Percentiles rank a stretch among this genome's conserved stretches.
These are phyloP conservation scores for Globisporangium yorkense DNA, from an alignment of 352 stramenopile species.

Conservation along the genomic window DNA sequence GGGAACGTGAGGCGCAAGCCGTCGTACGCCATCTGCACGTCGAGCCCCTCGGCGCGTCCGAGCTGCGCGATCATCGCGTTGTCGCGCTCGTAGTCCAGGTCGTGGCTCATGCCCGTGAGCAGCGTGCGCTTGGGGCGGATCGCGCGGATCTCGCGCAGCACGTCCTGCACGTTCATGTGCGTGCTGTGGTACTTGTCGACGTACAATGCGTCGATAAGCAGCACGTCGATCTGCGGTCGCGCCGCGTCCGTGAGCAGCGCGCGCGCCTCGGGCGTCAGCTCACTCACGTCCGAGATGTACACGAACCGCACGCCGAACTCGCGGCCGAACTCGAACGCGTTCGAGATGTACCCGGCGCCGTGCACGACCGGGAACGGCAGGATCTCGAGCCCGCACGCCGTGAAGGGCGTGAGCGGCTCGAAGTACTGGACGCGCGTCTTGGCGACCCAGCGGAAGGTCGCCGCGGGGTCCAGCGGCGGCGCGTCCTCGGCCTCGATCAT, in stretches of 20 bases:
- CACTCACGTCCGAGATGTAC: slow-evolving; percentile 88
- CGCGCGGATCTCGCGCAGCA: slow-evolving; percentile 49
- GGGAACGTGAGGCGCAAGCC: slow-evolving; percentile 54
- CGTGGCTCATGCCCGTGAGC: slow-evolving; percentile 84
- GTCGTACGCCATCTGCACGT: slow-evolving; percentile 83
- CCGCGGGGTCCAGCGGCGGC: neutral
- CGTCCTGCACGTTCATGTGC: slow-evolving; percentile 80
- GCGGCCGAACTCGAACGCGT: slow-evolving; percentile 73
- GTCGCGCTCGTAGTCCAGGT: slow-evolving; percentile 70
- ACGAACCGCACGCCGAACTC: slow-evolving; percentile 67
- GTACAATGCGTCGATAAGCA: slow-evolving; percentile 83
- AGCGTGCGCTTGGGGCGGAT: slow-evolving; percentile 67
- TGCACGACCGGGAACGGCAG: slow-evolving; percentile 79
- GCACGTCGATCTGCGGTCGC: slow-evolving; percentile 60
- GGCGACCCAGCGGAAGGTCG: slow-evolving; percentile 68
- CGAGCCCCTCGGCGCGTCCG: slow-evolving; percentile 43
- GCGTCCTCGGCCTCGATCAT: slow-evolving; percentile 45
- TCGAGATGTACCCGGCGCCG: slow-evolving; percentile 69
- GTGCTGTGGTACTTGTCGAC: slow-evolving; percentile 72
- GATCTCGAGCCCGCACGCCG: slow-evolving; percentile 37
- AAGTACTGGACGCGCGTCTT: slow-evolving; percentile 68
- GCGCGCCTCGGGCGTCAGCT: slow-evolving; percentile 54
- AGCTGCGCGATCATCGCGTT: slow-evolving; percentile 39
- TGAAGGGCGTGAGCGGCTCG: slow-evolving; percentile 42
- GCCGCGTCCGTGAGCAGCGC: slow-evolving; percentile 45